Conservation (phyloP, 2,329 filamentous ascomycete species). For the Pseudopithomyces maydicus region DNA sequence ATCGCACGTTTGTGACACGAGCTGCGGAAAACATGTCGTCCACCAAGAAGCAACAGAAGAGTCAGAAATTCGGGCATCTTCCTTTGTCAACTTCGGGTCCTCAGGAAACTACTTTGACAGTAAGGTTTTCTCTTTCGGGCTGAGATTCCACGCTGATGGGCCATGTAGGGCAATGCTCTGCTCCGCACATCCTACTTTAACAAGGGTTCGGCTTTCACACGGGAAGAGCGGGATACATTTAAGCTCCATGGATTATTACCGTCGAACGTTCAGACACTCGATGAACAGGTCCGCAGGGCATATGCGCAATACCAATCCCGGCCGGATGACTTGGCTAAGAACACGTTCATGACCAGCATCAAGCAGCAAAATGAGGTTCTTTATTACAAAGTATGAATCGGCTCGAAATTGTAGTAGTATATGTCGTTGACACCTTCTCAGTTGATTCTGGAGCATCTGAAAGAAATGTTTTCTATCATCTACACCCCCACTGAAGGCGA, state of each 20-base stretch:
- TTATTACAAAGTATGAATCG: constrained; percentile 68
- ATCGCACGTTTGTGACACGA: background rate
- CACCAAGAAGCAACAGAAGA: constrained; percentile 26
- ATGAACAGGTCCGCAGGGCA: constrained; percentile 76
- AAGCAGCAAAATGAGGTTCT: constrained; percentile 85
- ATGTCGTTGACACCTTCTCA: constrained; percentile 36
- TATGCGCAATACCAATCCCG: constrained; percentile 77
- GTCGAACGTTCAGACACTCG: constrained; percentile 71
- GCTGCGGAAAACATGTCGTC: constrained; percentile 12
- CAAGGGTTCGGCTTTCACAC: constrained; percentile 79
- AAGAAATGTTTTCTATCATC: constrained; percentile 89
- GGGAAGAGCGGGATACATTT: constrained; percentile 71
- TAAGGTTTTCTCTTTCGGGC: constrained; percentile 15
- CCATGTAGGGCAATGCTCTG: constrained; percentile 52
- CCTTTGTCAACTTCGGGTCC: constrained; percentile 50
- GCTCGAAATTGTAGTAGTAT: background rate
- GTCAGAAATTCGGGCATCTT: constrained; percentile 44
- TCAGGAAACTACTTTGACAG: constrained; percentile 46
- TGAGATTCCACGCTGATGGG: constrained; percentile 3
- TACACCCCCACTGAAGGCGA: constrained; percentile 92
- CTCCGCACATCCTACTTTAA: constrained; percentile 74
- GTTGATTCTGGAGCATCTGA: constrained; percentile 76
- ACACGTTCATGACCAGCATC: constrained; percentile 84
- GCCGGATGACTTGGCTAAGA: constrained; percentile 73
- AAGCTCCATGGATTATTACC: constrained; percentile 76